Percentiles rank a stretch among this genome's conserved stretches.
phyloP scores from a whole-genome alignment of 2,329 filamentous ascomycete genomes.

The Penicillium sp. region DNA sequence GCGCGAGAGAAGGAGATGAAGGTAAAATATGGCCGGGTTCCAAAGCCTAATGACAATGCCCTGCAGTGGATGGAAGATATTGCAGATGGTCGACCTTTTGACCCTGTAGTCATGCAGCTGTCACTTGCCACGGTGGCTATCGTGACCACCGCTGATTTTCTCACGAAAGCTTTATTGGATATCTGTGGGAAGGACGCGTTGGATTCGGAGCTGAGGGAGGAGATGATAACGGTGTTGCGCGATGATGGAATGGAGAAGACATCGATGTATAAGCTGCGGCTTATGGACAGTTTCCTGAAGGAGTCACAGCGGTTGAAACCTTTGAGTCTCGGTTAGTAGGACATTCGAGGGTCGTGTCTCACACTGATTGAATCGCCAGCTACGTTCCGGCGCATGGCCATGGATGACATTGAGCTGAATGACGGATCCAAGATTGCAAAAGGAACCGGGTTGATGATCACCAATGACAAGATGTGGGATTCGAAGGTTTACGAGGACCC shows the following conservation, averaged over 20 bases:
- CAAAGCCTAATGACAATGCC: slow-evolving; percentile 9
- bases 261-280: slow-evolving; percentile 40
- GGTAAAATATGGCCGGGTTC: background rate
- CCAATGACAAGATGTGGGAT: background rate
- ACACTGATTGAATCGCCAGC: background rate
- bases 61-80: slow-evolving; percentile 29
- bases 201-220: slow-evolving; percentile 18
- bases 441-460: background rate
- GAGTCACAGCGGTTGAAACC: slow-evolving; percentile 40
- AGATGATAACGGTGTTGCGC: slow-evolving; percentile 20
- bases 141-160: slow-evolving; percentile 25
- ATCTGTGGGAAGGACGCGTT: slow-evolving; percentile 11
- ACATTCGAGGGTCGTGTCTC: background rate
- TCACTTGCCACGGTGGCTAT: slow-evolving; percentile 23
- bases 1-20: background rate
- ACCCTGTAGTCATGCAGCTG: slow-evolving; percentile 21
- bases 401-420: background rate
- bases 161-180: slow-evolving; percentile 24
- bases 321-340: slow-evolving; percentile 15
- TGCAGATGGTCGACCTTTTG: slow-evolving; percentile 22
- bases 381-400: background rate
- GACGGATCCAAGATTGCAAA: background rate
- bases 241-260: slow-evolving; percentile 36
- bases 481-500: background rate
- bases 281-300: slow-evolving; percentile 48